Percentiles rank a stretch among this genome's conserved stretches.
Conservation (phyloP, 2,329 filamentous ascomycete genomes). For the Epichloe brachyelytri region DNA sequence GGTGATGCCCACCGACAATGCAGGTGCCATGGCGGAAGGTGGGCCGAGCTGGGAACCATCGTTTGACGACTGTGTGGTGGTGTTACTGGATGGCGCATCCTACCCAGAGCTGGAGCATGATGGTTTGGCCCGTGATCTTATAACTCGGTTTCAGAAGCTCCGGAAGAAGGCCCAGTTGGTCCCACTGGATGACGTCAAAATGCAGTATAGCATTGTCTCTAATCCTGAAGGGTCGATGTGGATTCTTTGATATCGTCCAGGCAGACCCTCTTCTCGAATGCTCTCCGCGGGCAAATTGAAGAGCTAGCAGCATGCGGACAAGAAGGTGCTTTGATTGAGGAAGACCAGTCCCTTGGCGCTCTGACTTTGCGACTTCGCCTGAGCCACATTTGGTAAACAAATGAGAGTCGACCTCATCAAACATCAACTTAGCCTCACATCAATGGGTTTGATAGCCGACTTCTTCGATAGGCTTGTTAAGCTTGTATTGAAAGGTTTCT, state of each 20-base stretch:
- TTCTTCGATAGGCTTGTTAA: too few relatives aligned
- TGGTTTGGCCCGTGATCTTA: slow-evolving; percentile 35
- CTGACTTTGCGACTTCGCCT: too few relatives aligned
- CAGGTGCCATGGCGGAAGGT: background rate
- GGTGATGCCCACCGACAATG: slow-evolving; percentile 2
- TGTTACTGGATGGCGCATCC: slow-evolving; percentile 61
- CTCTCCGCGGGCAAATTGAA: background rate
- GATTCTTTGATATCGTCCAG: background rate
- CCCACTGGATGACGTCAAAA: background rate
- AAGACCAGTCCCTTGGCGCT: too few relatives aligned
- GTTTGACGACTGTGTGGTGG: slow-evolving; percentile 43
- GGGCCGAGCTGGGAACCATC: slow-evolving; percentile 12
- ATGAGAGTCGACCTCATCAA: too few relatives aligned
- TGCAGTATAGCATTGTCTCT: background rate
- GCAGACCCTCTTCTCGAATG: background rate
- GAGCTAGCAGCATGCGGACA: too few relatives aligned
- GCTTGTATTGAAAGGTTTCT: too few relatives aligned
- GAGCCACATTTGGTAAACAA: too few relatives aligned
- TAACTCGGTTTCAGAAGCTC: background rate
- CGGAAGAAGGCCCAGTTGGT: slow-evolving; percentile 12
- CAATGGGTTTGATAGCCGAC: too few relatives aligned
- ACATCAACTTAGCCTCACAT: too few relatives aligned
- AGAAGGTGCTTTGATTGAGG: background rate
- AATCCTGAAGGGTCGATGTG: background rate
- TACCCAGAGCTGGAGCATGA: slow-evolving; percentile 72